Conservation (phyloP, 768 basidiomycete species). For the Dioszegia crocea region DNA sequence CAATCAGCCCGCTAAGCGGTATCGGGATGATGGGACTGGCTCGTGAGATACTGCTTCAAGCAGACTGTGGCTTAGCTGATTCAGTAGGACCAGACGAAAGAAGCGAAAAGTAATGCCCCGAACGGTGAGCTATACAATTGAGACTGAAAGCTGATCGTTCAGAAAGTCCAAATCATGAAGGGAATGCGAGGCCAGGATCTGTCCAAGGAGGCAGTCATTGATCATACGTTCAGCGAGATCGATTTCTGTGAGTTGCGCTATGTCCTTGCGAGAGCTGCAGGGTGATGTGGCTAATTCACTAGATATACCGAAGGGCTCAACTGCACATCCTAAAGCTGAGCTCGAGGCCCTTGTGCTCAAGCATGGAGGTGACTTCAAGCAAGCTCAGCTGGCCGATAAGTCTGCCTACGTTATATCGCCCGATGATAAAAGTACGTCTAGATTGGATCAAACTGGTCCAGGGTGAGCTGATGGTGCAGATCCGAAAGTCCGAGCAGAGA, state of each 20-base stretch:
- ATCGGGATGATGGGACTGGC: slow-evolving; percentile 36
- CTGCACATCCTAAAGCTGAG: slow-evolving; percentile 66
- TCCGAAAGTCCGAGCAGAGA: slow-evolving; percentile 53
- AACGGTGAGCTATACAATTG: slow-evolving; percentile 17
- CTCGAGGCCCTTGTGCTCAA: slow-evolving; percentile 57
- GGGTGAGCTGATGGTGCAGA: slow-evolving; percentile 14
- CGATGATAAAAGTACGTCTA: slow-evolving; percentile 57
- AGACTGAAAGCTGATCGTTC: neutral
- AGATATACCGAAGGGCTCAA: slow-evolving; percentile 56
- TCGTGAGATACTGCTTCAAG: slow-evolving; percentile 24
- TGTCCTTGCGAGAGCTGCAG: neutral
- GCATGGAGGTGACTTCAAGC: slow-evolving; percentile 50
- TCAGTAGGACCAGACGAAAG: slow-evolving; percentile 20
- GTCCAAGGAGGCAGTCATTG: slow-evolving; percentile 60
- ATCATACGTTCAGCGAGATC: slow-evolving; percentile 66
- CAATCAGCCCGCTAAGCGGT: slow-evolving; percentile 27
- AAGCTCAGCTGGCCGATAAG: slow-evolving; percentile 35
- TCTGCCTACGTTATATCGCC: slow-evolving; percentile 62
- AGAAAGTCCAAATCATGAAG: slow-evolving; percentile 37
- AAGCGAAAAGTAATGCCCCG: slow-evolving; percentile 23
- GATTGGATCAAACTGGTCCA: neutral
- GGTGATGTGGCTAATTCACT: neutral
- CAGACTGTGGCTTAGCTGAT: slow-evolving; percentile 6
- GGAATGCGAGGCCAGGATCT: slow-evolving; percentile 62
- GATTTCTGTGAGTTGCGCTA: slow-evolving; percentile 65